Evolutionary conservation across 441 rosid genomes (phyloP), one percentile per base, ranked within the genome.

Genomic region (Erodium texanum): DNA sequence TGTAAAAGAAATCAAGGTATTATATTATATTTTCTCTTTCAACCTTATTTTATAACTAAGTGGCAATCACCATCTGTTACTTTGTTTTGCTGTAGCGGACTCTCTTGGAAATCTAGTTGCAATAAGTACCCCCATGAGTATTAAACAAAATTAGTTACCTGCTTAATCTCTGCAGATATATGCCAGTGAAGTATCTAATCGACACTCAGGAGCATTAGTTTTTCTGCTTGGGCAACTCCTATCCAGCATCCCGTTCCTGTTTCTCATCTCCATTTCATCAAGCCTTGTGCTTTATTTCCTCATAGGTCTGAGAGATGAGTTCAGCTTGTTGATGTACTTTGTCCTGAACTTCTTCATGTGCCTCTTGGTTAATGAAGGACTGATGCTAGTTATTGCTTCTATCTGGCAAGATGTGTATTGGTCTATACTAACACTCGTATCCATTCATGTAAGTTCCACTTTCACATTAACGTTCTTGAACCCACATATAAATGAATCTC

Each of bases 251-350:
- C 98, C 99, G 0, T 94, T 94, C 87, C 82, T 92, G 75, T 92
- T 94, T 77, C 98, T 94, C 75, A 83, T 94, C 75, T 83, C 99
- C 65, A 92, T 94, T 62, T 94, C 98, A 29, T 94, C 98, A 24
- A 92, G 98, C 70, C 99, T 92, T 1, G 90, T 92, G 45, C 89
- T 94, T 88, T 94, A 94, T 78, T 94, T 94, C 87, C 90, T 94
- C 70, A 64, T 83, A 2, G 98, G 99, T 43, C 78, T 94, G 66
- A 84, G 78, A 78, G 92, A 92, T 34, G 94, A 86, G 59, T 94
- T 94, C 83, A 88, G 98, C 85, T 82, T 92, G 85, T 83, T 94
- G 77, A 92, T 94, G 99, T 92, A 94, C 84, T 92, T 94, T 65
- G 98, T 94, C 68, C 89, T 94, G 74, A 94, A 94, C 79, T 85